Base-by-base conservation (phyloP, 192 early-diverging fungal species). In the Entomortierella chlamydospora region DNA sequence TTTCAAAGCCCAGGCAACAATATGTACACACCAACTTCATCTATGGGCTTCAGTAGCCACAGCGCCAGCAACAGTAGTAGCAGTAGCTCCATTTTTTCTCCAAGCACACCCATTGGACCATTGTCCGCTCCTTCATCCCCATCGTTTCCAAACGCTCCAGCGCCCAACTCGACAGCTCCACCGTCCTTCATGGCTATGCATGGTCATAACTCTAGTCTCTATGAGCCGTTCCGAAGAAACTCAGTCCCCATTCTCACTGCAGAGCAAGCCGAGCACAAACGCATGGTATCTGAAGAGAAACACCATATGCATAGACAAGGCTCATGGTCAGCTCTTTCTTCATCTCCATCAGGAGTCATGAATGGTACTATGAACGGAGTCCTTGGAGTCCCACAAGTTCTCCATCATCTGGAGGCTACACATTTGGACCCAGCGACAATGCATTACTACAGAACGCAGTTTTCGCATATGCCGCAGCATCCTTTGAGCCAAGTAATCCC, bases 381-480 rank as follows among this genome's bases (percentile, higher is more conserved):
- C 31, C 28, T 68, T 0, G 55, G 73, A 4, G 53, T 68, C 18
- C 60, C 76, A 18, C 76, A 68, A 7, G 76, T 57, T 13, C 63
- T 79, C n/a, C 76, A 79, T 50, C 76, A 79, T n/a, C 28, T 78
- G 13, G 74, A 78, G 4, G 66, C 67, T 9, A 31, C 55, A 30
- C 74, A 78, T 22, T 25, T 79, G 7, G 76, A 79, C 47, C 76
- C 76, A 1, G 76, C 76, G 2, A 79, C 76, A 8, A 79, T 79
- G 76, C 76, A 79, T 42, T 79, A 79, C 37, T 79, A 79, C 57
- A 62, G 76, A 23, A 79, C 76, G 3, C 76, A 79, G 26, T 66
- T 79, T 30, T 79, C 76, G 5, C 56, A 57, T 34, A 18, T 43
- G 33, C 81, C 70, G 45, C 81, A 64, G 43, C 73, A 77, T 33